These are phyloP conservation scores for Rhizopus stolonifer DNA, from an alignment of 371 early-diverging fungal species.

Conservation along the genomic window DNA sequence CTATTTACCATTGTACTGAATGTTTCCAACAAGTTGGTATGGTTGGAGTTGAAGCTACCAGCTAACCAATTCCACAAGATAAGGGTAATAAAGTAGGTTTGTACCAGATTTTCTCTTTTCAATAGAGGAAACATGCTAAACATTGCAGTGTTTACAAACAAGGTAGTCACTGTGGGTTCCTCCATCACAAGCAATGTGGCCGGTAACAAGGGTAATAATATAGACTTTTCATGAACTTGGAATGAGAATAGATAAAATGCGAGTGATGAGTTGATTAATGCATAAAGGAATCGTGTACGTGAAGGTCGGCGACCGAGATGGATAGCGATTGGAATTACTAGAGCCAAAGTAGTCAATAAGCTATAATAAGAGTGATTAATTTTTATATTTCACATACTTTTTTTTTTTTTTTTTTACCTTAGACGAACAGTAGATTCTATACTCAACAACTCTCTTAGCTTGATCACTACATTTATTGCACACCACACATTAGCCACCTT, in stretches of 20 bases:
- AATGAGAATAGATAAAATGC: conserved; percentile 94
- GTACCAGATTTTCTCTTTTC: conserved; percentile 63
- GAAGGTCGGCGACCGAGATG: conserved; percentile 58
- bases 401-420: conserved; percentile 47
- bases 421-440: conserved; percentile 63
- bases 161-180: conserved; percentile 54
- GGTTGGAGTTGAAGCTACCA: conserved; percentile 18
- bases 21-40: conserved; percentile 8
- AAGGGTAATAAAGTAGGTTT: conserved; percentile 64
- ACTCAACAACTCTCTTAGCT: conserved; percentile 68
- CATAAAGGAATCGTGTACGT: conserved; percentile 60
- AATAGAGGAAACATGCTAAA: conserved; percentile 92
- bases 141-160: conserved; percentile 80
- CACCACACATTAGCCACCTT: conserved; percentile 98
- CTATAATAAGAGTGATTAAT: conserved; percentile 35
- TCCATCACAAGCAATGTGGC: conserved; percentile 68
- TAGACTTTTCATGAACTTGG: conserved; percentile 97
- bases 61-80: conserved; percentile 74
- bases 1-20: conserved; percentile 13
- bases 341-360: conserved; percentile 62
- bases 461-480: conserved; percentile 80
- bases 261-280: conserved; percentile 71
- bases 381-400: not conserved
- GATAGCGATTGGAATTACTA: conserved; percentile 69
- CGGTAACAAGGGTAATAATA: conserved; percentile 82